A percentile compares a stretch with the other conserved stretches of the same genome.
Evolutionary conservation across 2,329 filamentous ascomycete species (phyloP).

Genomic region (Curvularia verruculosa): DNA sequence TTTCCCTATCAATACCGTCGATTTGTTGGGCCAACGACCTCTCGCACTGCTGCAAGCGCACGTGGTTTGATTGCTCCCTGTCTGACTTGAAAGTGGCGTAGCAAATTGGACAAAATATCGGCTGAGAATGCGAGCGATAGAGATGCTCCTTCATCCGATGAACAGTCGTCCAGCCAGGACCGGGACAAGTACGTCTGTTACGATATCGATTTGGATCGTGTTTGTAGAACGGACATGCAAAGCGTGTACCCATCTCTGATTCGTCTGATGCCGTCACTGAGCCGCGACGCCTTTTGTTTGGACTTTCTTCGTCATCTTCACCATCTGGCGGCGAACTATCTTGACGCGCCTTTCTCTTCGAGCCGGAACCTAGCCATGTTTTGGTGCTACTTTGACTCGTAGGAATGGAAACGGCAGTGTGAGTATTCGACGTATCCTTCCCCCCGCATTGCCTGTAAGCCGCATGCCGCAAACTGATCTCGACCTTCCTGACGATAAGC

Average conservation of each 20-base stretch:
- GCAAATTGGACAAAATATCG: slow-evolving; percentile 49
- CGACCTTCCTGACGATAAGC: slow-evolving; percentile 37
- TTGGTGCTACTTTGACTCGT: slow-evolving; percentile 21
- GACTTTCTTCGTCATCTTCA: slow-evolving; percentile 30
- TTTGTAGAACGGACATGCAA: slow-evolving; percentile 53
- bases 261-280: slow-evolving; percentile 34
- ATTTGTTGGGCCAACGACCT: slow-evolving; percentile 30
- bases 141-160: slow-evolving; percentile 54
- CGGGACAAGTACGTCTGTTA: slow-evolving; percentile 46
- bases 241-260: slow-evolving; percentile 34
- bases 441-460: slow-evolving; percentile 34
- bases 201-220: slow-evolving; percentile 48
- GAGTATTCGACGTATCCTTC: slow-evolving; percentile 13
- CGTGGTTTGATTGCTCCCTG: slow-evolving; percentile 42
- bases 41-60: slow-evolving; percentile 35
- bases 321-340: slow-evolving; percentile 29
- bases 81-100: slow-evolving; percentile 46
- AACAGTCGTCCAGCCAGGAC: slow-evolving; percentile 49
- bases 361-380: slow-evolving; percentile 21
- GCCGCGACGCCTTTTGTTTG: slow-evolving; percentile 35
- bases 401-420: not conserved
- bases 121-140: slow-evolving; percentile 49
- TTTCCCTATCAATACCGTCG: slow-evolving; percentile 50
- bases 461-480: slow-evolving; percentile 32
- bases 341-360: slow-evolving; percentile 32